Conservation (phyloP, 192 early-diverging fungal species). For the Backusella tarrabulga region DNA sequence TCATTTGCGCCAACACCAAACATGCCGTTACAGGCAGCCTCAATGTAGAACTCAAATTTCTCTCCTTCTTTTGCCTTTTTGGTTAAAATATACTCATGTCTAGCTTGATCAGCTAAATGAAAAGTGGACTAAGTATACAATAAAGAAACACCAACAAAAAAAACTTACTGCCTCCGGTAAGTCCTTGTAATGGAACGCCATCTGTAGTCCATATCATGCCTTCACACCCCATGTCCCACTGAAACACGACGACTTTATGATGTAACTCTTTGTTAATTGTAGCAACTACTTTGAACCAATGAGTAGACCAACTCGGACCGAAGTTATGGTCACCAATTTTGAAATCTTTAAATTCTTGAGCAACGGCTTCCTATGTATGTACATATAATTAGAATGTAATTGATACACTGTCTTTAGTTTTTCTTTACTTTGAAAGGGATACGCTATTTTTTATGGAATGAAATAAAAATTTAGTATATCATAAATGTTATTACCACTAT, state of each 20-base stretch:
- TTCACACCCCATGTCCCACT: constrained; percentile 87
- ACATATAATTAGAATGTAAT: not conserved
- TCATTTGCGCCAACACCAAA: constrained; percentile 75
- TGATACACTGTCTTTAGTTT: not conserved
- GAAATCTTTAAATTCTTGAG: constrained; percentile 13
- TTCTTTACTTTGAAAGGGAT: constrained; percentile 34
- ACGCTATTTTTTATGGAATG: constrained; percentile 14
- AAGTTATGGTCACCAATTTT: not conserved
- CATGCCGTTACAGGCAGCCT: constrained; percentile 92
- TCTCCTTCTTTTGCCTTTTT: constrained; percentile 43
- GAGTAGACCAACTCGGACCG: constrained; percentile 59
- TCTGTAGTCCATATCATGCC: constrained; percentile 84
- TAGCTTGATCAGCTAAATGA: constrained; percentile 41
- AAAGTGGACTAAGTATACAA: not conserved
- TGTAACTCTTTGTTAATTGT: constrained; percentile 62
- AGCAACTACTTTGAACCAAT: constrained; percentile 71
- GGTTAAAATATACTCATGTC: constrained; percentile 51
- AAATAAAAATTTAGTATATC: constrained; percentile 46
- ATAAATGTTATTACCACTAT: constrained; percentile 57
- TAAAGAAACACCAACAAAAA: not conserved
- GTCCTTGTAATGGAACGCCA: constrained; percentile 82
- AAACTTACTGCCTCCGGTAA: constrained; percentile 78
- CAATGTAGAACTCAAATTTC: constrained; percentile 74
- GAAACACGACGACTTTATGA: constrained; percentile 73
- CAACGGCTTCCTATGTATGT: constrained; percentile 18